phyloP scores from a whole-genome alignment of 2,329 filamentous ascomycete species.

The Penicillium sp. region DNA sequence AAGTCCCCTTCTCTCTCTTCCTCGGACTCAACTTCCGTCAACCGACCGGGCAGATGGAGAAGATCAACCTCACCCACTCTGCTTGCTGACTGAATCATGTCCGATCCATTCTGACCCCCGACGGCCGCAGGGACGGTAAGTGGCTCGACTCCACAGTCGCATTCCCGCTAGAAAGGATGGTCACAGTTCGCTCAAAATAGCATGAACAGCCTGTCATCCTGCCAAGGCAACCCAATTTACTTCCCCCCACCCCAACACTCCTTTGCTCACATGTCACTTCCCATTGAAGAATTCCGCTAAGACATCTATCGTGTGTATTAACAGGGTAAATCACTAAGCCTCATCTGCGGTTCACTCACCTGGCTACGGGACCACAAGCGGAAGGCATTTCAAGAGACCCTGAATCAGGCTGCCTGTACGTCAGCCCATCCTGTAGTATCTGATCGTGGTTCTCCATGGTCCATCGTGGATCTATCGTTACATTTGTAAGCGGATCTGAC shows the following conservation, averaged over 20 bases:
- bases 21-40: no score
- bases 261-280: no score
- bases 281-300: background rate
- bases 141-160: slow-evolving; percentile 14
- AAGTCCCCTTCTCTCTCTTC: slow-evolving; percentile 22
- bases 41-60: background rate
- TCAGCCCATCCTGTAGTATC: slow-evolving; percentile 11
- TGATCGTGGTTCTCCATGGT: no score
- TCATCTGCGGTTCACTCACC: slow-evolving; percentile 82
- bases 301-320: background rate
- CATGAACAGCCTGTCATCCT: background rate
- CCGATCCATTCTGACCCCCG: slow-evolving; percentile 10
- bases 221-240: background rate
- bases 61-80: background rate
- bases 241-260: no score
- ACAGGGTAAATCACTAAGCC: slow-evolving; percentile 80
- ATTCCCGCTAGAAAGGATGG: no score
- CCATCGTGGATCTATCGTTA: no score
- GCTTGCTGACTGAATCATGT: background rate
- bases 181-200: no score
- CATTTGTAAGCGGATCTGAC: no score
- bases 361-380: slow-evolving; percentile 84
- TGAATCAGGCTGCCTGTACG: slow-evolving; percentile 43
- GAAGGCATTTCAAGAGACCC: slow-evolving; percentile 49
- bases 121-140: slow-evolving; percentile 38